phyloP scores from a whole-genome alignment of 352 stramenopile genomes.

The Phytophthora sansomeana region DNA sequence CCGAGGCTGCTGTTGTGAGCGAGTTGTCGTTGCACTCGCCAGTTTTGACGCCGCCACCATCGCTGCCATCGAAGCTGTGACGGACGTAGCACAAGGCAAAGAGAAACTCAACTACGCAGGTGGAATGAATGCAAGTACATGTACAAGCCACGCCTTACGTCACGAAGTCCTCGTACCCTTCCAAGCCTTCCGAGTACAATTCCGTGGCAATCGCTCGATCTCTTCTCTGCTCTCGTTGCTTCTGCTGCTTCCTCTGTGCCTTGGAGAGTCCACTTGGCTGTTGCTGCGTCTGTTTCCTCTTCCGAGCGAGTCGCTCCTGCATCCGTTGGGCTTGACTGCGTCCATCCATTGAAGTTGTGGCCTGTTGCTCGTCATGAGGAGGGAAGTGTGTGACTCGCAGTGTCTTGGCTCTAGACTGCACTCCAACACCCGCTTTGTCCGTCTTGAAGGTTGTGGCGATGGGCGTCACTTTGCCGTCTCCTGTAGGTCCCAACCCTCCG shows the following conservation, averaged over 20 bases:
- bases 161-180: constrained; percentile 70
- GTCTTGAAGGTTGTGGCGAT: constrained; percentile 65
- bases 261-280: constrained; percentile 27
- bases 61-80: constrained; percentile 28
- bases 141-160: constrained; percentile 25
- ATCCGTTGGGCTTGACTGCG: constrained; percentile 47
- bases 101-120: neutral
- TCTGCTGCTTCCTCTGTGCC: constrained; percentile 50
- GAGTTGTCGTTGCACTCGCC: neutral
- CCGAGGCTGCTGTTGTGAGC: neutral
- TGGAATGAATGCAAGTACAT: constrained; percentile 1
- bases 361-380: constrained; percentile 46
- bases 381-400: constrained; percentile 53
- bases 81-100: neutral
- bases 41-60: constrained; percentile 7
- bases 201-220: constrained; percentile 56
- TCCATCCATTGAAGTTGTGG: constrained; percentile 37
- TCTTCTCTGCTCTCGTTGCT: constrained; percentile 45
- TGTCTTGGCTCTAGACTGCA: constrained; percentile 34
- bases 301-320: constrained; percentile 52
- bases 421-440: constrained; percentile 51
- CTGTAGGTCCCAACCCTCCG: constrained; percentile 43
- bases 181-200: constrained; percentile 54
- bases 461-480: constrained; percentile 51
- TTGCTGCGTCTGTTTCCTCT: constrained; percentile 49